phyloP scores from a whole-genome alignment of 176 grass and related monocot genomes.

The Cenchrus fungigraminus region DNA sequence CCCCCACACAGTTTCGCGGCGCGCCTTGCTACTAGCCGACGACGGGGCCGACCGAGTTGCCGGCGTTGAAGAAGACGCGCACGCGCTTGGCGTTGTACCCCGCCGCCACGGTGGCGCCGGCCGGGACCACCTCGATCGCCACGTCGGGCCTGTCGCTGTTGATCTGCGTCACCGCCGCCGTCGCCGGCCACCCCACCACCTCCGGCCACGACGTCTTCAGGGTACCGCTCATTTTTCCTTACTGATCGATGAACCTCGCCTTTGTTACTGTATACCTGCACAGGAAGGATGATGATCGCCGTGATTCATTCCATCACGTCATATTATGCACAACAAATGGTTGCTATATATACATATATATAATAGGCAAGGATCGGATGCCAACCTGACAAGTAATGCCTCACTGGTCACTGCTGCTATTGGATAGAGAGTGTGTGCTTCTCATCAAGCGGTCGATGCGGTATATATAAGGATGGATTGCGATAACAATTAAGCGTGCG shows the following conservation, averaged over 20 bases:
- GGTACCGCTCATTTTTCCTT: not conserved
- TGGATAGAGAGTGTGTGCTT: not conserved
- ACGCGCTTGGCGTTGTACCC: not conserved
- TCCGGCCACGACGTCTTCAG: not conserved
- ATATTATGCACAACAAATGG: too few relatives aligned
- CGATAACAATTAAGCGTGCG: not conserved
- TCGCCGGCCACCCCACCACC: slow-evolving; percentile 15
- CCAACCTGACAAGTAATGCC: too few relatives aligned
- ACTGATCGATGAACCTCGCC: too few relatives aligned
- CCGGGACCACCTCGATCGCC: slow-evolving; percentile 3
- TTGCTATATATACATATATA: too few relatives aligned
- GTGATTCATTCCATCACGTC: too few relatives aligned
- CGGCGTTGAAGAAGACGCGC: slow-evolving; percentile 1
- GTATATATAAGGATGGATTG: not conserved
- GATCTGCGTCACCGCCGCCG: not conserved
- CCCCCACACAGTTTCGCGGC: too few relatives aligned
- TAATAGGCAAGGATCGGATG: too few relatives aligned
- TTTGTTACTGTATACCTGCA: too few relatives aligned
- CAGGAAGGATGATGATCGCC: too few relatives aligned
- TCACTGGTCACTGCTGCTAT: too few relatives aligned
- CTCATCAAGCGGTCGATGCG: not conserved
- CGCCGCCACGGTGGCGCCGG: not conserved
- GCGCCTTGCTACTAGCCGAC: not conserved
- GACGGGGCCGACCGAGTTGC: not conserved
- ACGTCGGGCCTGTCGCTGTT: not conserved